Evolutionary conservation across 1,284 basidiomycete genomes (phyloP), one percentile per base, ranked within the genome.

Genomic region (Paramarasmius palmivorus): DNA sequence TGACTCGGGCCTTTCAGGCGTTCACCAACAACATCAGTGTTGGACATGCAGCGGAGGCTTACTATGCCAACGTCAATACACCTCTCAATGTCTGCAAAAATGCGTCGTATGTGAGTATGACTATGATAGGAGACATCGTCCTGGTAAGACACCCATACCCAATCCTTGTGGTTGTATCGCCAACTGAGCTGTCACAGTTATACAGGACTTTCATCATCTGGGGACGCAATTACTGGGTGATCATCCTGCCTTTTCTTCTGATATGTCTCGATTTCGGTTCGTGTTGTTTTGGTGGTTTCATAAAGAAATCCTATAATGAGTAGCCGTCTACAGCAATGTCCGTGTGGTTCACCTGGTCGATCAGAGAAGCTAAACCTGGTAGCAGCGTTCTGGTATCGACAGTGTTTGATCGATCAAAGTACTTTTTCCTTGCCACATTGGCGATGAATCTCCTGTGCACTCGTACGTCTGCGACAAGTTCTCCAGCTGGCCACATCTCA

Each of bases 401-500:
- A 47, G 54, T 52, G 4, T 41, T 22, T 41, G 19, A n/a, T 10
- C 40, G 40, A 19, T 15, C 53, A 3, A 54, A 56, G 25, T 56
- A 59, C 25, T 61, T 61, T 35, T 61, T 57, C 46, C 29, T 38
- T 19, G 45, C 55, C 9, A 61, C 59, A 1, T 49, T 61, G 12
- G 53, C 48, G 5, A 34, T 61, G 23, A 61, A 61, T 36, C 34
- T 55, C 2, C 40, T 55, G n/a, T 59, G 59, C 48, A 59, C 59
- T 9, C 8, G 59, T 61, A 35, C 19, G 53, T 53, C 6, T 32
- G 29, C 23, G 25, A n/a, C n/a, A n/a, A n/a, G 15, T 10, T 47
- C 15, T 38, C 6, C 32, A 36, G 15, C 20, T 14, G 36, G 40
- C 19, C n/a, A 25, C 15, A 14, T 6, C 17, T 39, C 17, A 20